These are phyloP conservation scores for Lyophyllum decastes DNA, from an alignment of 768 basidiomycete species.

Conservation along the genomic window DNA sequence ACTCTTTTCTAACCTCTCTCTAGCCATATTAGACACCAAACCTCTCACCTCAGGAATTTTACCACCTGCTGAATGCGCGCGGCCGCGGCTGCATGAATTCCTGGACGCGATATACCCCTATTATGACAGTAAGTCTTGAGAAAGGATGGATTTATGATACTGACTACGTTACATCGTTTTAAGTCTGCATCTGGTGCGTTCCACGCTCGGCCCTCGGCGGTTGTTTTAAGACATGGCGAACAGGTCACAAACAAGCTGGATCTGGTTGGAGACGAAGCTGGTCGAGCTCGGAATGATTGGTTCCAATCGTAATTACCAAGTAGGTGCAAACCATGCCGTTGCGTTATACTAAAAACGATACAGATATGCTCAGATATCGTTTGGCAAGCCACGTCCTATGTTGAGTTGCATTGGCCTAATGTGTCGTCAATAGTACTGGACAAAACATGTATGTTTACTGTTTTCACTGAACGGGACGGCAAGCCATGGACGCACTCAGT, in stretches of 20 bases:
- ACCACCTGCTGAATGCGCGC: constrained; percentile 78
- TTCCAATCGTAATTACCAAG: constrained; percentile 68
- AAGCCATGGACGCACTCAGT: constrained; percentile 81
- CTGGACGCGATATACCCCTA: constrained; percentile 75
- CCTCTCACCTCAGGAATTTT: constrained; percentile 81
- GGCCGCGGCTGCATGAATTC: constrained; percentile 84
- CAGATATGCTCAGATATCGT: constrained; percentile 51
- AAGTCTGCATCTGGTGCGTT: constrained; percentile 80
- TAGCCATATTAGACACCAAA: constrained; percentile 84
- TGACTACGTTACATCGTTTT: not conserved
- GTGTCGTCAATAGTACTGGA: constrained; percentile 60
- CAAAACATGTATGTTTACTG: constrained; percentile 87
- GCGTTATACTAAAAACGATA: not conserved
- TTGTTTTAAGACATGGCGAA: not conserved
- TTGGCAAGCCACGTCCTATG: constrained; percentile 41
- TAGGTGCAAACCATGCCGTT: constrained; percentile 23
- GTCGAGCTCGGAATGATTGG: constrained; percentile 87
- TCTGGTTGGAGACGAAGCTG: constrained; percentile 87
- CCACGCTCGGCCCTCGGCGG: no score
- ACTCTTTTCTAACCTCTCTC: constrained; percentile 5
- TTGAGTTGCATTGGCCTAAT: not conserved
- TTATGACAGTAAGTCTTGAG: constrained; percentile 64
- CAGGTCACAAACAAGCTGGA: constrained; percentile 86
- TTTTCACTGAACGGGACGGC: constrained; percentile 72
- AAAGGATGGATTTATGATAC: not conserved